phyloP scores from a whole-genome alignment of 179 eudicot genomes.

The Spergularia azorica region DNA sequence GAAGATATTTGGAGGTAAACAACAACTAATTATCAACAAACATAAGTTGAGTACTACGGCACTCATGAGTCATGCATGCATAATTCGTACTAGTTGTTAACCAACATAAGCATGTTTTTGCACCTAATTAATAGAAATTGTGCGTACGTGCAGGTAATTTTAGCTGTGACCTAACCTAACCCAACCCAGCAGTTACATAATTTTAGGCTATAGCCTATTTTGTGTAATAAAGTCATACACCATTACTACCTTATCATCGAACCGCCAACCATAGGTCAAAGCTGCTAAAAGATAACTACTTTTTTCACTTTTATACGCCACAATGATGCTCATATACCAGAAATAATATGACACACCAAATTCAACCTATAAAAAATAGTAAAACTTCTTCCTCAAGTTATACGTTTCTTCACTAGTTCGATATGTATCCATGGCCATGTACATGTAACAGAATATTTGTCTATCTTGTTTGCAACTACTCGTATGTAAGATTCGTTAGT shows the following conservation, averaged over 20 bases:
- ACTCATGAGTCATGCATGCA: no score
- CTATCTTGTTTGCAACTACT: no score
- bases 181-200: background rate
- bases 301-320: constrained; percentile 3
- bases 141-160: background rate
- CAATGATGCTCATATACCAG: background rate
- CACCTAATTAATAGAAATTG: constrained; percentile 29
- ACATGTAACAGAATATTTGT: no score
- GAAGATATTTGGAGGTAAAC: no score
- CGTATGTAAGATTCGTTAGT: no score
- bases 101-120: background rate
- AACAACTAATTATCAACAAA: no score
- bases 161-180: background rate
- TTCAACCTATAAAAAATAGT: no score
- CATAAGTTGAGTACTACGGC: background rate
- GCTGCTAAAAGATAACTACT: background rate
- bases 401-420: background rate
- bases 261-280: no score
- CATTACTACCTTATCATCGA: background rate
- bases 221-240: background rate
- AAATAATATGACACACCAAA: no score
- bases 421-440: no score
- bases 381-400: no score
- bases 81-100: no score
- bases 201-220: background rate